Percentiles rank a stretch among this genome's conserved stretches.
phyloP scores from a whole-genome alignment of 768 basidiomycete genomes.

The Dacryopinax spathularia region DNA sequence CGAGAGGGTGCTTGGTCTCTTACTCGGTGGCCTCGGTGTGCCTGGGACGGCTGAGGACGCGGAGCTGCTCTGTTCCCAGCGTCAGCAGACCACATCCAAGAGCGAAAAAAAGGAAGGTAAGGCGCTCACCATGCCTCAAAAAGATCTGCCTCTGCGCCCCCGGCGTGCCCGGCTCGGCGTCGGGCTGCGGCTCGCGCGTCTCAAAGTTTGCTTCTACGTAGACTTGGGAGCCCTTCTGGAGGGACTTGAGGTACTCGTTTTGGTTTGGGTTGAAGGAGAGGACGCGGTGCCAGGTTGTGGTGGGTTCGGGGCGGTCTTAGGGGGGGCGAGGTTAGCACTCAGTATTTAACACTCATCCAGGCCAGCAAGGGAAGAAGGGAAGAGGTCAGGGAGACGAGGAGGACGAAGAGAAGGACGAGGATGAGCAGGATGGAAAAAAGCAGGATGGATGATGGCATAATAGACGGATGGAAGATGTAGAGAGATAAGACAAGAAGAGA shows the following conservation, averaged over 20 bases:
- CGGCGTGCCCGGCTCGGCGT: constrained; percentile 50
- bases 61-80: not conserved
- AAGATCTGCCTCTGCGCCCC: constrained; percentile 71
- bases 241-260: constrained; percentile 48
- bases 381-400: not conserved
- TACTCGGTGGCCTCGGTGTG: not conserved
- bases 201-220: constrained; percentile 72
- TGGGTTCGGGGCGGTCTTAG: constrained; percentile 39
- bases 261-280: constrained; percentile 51
- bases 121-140: constrained; percentile 53
- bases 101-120: not conserved
- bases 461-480: not conserved
- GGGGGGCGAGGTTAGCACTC: not conserved
- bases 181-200: constrained; percentile 53
- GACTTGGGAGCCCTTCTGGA: constrained; percentile 60
- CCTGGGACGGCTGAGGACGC: not conserved
- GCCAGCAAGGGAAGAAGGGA: not conserved
- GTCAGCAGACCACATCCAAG: no score
- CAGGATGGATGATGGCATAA: not conserved
- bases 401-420: not conserved
- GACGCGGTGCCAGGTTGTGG: constrained; percentile 62
- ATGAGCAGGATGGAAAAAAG: no score
- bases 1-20: not conserved
- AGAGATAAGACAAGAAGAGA: no score
- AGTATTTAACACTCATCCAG: no score